Base-by-base conservation (phyloP, 441 rosid species). In the Mallotus repandus region DNA sequence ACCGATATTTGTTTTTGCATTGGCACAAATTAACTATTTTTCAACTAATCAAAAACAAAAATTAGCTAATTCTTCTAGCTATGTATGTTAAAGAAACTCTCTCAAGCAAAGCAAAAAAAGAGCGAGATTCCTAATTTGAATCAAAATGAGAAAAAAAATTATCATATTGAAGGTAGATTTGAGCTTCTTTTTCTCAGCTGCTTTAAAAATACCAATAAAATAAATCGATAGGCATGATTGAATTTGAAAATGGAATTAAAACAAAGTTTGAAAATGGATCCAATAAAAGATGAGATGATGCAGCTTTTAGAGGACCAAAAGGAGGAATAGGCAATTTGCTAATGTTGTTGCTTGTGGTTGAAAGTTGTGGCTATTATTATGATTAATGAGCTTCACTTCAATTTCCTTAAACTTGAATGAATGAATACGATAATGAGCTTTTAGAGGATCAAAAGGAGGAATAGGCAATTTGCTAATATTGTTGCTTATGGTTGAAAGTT, bases 181-280 rank as follows among this genome's bases (percentile, higher is more conserved):
- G 78, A 67, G 58, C 80, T 83, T 66, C 92, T 89, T 92, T 68
- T 86, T 86, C 84, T 87, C 84, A 62, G 85, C 75, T 41, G 83
- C 87, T 57, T 87, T 89, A 21, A 90, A 86, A 29, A 85, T 86
- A 48, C 84, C 92, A 18, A 81, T 87, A 48, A 87, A 79, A 45
- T 85, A 66, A 87, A 85, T 70, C 89, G 3, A 35, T 3, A 35
- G n/a, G 72, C 16, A 15, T 25, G 81, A 64, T 21, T 67, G 15
- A 77, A 79, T 63, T 71, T 78, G 48, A 70, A n/a, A 52, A 38
- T 38, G 48, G 86, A 73, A 73, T 7, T 18, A 66, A 71, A 22
- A 55, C 87, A 63, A 70, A 91, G 79, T 46, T 82, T 81, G 62
- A 71, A 83, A 52, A 87, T 78, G 65, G 90, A 88, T 80, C 92